A percentile compares a stretch with the other conserved stretches of the same genome.
These are phyloP conservation scores for Populus davidiana DNA, from an alignment of 345 rosid genomes.

Conservation along the genomic window DNA sequence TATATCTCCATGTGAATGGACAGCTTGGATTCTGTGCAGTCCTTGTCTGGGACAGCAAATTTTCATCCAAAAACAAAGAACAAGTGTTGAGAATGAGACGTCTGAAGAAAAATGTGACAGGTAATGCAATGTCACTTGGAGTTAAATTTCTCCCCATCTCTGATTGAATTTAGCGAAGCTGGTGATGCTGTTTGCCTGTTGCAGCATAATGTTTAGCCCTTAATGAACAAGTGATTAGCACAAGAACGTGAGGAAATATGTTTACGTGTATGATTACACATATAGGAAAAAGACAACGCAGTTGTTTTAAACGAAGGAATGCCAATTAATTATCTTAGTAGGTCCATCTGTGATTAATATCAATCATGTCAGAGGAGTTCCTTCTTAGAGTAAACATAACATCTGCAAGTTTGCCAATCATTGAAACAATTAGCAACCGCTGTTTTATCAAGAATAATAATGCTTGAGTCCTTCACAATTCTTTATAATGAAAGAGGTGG, in stretches of 20 bases:
- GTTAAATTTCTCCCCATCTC: not conserved
- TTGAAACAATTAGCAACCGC: not conserved
- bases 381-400: not conserved
- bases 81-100: not conserved
- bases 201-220: not conserved
- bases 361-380: not conserved
- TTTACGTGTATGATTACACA: too few species aligned
- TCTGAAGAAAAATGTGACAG: not conserved
- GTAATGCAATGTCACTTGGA: not conserved
- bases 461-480: constrained; percentile 7
- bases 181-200: not conserved
- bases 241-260: not conserved
- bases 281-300: not conserved
- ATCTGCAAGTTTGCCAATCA: not conserved
- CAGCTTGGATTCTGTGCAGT: not conserved
- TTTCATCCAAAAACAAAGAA: not conserved
- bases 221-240: not conserved
- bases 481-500: not conserved
- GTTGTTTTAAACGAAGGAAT: not conserved
- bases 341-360: constrained; percentile 1
- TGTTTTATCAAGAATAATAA: not conserved
- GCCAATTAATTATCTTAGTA: not conserved
- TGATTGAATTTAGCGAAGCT: not conserved
- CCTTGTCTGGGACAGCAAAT: constrained; percentile 4
- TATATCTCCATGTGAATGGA: not conserved